Conservation (phyloP, 148 eudicot genomes). For the Chenopodium formosanum region DNA sequence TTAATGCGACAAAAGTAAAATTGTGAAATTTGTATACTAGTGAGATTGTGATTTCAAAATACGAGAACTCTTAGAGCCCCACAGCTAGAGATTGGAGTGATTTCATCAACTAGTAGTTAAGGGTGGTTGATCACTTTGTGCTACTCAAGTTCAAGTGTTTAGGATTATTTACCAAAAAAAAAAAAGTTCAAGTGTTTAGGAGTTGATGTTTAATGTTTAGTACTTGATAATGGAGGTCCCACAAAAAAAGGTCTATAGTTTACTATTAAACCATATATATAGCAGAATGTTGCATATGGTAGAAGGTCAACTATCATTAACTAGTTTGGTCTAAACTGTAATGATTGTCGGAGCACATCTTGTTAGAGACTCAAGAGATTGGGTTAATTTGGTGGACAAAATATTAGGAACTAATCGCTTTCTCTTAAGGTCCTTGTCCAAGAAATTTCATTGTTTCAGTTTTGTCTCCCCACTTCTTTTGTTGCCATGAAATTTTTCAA, state of each 20-base stretch:
- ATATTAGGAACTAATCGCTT: conserved; percentile 5
- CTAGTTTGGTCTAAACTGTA: conserved; percentile 14
- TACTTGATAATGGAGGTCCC: conserved; percentile 8
- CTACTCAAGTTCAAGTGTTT: conserved; percentile 5
- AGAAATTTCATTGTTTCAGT: conserved; percentile 10
- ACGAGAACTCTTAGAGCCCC: not conserved
- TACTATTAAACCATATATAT: not conserved
- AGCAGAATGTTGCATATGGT: conserved; percentile 18
- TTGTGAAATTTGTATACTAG: too few relatives aligned
- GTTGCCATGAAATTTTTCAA: not conserved
- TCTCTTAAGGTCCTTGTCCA: conserved; percentile 11
- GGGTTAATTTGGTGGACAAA: not conserved
- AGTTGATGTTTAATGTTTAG: not conserved
- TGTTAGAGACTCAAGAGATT: not conserved
- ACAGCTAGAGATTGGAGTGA: not conserved
- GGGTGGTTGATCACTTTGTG: conserved; percentile 5
- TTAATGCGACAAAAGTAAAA: too few relatives aligned
- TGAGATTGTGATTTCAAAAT: too few relatives aligned
- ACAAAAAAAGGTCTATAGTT: conserved; percentile 2
- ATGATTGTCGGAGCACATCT: conserved; percentile 13
- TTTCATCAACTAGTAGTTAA: not conserved
- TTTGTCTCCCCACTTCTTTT: conserved; percentile 3
- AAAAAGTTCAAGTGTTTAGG: conserved; percentile 1
- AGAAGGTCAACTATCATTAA: conserved; percentile 21
- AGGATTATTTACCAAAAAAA: not conserved